phyloP scores from a whole-genome alignment of 306 rosid species.

The Glycine soja region DNA sequence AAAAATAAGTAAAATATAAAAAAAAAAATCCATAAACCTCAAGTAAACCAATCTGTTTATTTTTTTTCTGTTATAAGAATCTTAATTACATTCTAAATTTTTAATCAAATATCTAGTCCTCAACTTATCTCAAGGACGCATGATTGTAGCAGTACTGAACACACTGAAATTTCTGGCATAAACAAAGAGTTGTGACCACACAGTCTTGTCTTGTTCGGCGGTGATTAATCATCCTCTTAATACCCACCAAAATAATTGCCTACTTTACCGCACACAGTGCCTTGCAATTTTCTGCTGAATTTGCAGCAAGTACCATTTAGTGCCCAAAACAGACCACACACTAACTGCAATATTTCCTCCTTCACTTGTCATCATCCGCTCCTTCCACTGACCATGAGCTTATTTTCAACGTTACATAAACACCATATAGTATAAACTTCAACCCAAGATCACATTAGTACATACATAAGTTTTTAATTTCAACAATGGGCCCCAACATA shows the following conservation, averaged over 20 bases:
- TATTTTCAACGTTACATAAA: neutral
- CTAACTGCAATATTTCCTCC: neutral
- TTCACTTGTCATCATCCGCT: neutral
- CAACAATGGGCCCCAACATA: neutral
- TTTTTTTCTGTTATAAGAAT: neutral
- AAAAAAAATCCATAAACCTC: too few species aligned
- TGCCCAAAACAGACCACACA: slow-evolving; percentile 14
- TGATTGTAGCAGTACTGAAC: neutral
- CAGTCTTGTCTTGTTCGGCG: neutral
- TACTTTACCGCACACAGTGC: slow-evolving; percentile 11
- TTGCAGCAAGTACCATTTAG: slow-evolving; percentile 15
- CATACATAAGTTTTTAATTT: neutral
- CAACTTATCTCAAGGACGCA: neutral
- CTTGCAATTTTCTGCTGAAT: slow-evolving; percentile 24
- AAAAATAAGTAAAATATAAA: too few species aligned
- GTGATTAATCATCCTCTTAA: slow-evolving; percentile 14
- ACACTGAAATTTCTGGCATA: neutral
- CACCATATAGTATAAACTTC: neutral
- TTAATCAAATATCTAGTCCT: neutral
- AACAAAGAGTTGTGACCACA: neutral
- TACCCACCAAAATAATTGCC: slow-evolving; percentile 32
- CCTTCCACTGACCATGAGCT: neutral
- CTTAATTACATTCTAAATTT: too few species aligned
- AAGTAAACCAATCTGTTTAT: too few species aligned
- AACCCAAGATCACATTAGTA: neutral